phyloP scores from a whole-genome alignment of 306 rosid genomes.

The Rubus idaeus region DNA sequence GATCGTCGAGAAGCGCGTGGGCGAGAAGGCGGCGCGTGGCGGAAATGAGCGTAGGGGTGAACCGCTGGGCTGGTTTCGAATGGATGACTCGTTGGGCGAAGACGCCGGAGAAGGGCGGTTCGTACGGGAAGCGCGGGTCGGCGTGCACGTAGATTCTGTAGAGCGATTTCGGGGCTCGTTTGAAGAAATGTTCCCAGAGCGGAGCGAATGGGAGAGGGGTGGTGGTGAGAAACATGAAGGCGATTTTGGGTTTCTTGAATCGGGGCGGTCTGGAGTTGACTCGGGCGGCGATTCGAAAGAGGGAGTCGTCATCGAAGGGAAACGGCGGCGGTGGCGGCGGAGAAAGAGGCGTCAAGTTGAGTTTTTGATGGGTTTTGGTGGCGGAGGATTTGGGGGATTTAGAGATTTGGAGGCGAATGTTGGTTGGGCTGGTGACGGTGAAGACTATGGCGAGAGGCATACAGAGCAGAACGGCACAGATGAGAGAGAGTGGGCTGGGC shows the following conservation, averaged over 20 bases:
- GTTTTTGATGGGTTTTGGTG: not conserved
- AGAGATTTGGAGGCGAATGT: not conserved
- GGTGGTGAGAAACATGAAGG: conserved; percentile 66
- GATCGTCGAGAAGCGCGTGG: conserved; percentile 57
- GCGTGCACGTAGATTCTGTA: conserved; percentile 69
- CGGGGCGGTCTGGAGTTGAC: conserved; percentile 29
- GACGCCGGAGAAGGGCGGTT: conserved; percentile 56
- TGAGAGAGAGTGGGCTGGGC: conserved; percentile 49
- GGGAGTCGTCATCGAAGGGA: conserved; percentile 31
- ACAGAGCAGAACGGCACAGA: conserved; percentile 57
- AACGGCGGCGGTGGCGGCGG: not conserved
- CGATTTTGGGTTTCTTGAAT: conserved; percentile 37
- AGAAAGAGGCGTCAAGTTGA: not conserved
- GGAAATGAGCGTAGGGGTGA: conserved; percentile 44
- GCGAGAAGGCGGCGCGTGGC: conserved; percentile 64
- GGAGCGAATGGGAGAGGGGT: conserved; percentile 65
- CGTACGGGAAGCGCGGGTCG: conserved; percentile 44
- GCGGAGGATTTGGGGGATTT: not conserved
- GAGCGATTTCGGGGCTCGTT: conserved; percentile 27
- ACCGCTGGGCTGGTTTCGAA: conserved; percentile 45
- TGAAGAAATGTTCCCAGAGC: conserved; percentile 59
- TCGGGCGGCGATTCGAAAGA: conserved; percentile 36
- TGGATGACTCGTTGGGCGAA: conserved; percentile 48
- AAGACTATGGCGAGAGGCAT: conserved; percentile 57
- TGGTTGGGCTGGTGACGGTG: conserved; percentile 40